Conservation (phyloP, 2,329 filamentous ascomycete species). For the Aspergillus felis region DNA sequence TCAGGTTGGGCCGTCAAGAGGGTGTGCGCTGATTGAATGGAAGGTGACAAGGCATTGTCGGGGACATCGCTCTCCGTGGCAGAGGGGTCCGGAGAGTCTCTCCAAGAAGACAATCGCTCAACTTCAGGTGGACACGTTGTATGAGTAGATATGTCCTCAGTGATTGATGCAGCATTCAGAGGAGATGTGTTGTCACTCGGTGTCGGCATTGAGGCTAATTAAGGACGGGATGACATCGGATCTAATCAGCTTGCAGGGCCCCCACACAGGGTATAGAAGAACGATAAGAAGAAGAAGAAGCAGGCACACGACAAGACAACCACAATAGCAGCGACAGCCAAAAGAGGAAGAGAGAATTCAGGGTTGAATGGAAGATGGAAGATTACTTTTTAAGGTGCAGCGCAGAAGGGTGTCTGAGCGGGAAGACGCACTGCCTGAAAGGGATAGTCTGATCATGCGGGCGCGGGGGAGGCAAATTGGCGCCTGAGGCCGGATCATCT, state of each 20-base stretch:
- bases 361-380: slow-evolving; percentile 1
- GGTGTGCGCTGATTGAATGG: slow-evolving; percentile 20
- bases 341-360: slow-evolving; percentile 5
- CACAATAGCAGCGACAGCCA: neutral
- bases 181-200: slow-evolving; percentile 43
- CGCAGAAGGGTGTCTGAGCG: slow-evolving; percentile 11
- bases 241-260: slow-evolving; percentile 12
- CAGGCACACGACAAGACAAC: slow-evolving; percentile 10
- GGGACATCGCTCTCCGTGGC: slow-evolving; percentile 21
- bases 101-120: slow-evolving; percentile 31
- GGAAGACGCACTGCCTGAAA: slow-evolving; percentile 20
- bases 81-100: slow-evolving; percentile 26
- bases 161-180: slow-evolving; percentile 41
- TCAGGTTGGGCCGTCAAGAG: slow-evolving; percentile 23
- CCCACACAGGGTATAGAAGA: slow-evolving; percentile 4
- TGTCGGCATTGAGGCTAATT: slow-evolving; percentile 49
- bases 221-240: slow-evolving; percentile 35
- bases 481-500: slow-evolving; percentile 20
- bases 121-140: slow-evolving; percentile 50
- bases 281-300: slow-evolving; percentile 24
- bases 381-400: slow-evolving; percentile 5
- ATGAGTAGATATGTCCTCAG: slow-evolving; percentile 42
- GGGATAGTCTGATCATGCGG: slow-evolving; percentile 34
- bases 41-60: slow-evolving; percentile 26
- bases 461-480: slow-evolving; percentile 32